Conservation (phyloP, 192 early-diverging fungal genomes). For the Mortierella claussenii region DNA sequence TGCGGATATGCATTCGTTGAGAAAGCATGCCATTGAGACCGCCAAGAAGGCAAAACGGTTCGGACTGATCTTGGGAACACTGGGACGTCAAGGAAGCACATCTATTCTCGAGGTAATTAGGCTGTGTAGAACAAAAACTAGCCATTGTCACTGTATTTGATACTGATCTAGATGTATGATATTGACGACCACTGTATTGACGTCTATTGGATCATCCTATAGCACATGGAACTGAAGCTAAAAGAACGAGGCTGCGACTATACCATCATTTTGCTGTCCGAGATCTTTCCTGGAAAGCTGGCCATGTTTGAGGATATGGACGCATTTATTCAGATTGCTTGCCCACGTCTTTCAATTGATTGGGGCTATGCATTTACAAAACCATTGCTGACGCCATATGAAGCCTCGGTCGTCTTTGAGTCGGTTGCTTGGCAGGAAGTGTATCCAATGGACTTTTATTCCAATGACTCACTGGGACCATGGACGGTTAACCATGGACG, state of each 20-base stretch:
- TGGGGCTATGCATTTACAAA: conserved; percentile 97
- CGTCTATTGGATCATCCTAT: neutral
- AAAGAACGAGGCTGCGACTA: conserved; percentile 68
- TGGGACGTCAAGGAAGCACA: conserved; percentile 95
- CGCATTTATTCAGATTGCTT: conserved; percentile 94
- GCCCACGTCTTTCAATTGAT: conserved; percentile 96
- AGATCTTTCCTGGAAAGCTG: conserved; percentile 95
- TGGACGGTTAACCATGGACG: conserved; percentile 93
- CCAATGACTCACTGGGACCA: conserved; percentile 86
- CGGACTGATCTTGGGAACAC: conserved; percentile 93
- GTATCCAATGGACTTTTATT: conserved; percentile 99
- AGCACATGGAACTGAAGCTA: conserved; percentile 78
- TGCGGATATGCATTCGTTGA: conserved; percentile 87
- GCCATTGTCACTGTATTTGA: too few relatives aligned
- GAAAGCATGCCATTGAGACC: conserved; percentile 83
- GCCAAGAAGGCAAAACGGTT: conserved; percentile 81
- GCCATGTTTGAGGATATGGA: conserved; percentile 87
- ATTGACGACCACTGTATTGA: too few relatives aligned
- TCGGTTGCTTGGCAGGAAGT: conserved; percentile 80
- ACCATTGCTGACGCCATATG: conserved; percentile 94
- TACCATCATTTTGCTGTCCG: conserved; percentile 86
- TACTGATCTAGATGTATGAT: too few relatives aligned
- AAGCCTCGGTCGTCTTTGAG: conserved; percentile 89
- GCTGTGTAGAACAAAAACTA: neutral
- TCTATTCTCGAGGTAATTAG: conserved; percentile 86